Evolutionary conservation across 1,284 basidiomycete species (phyloP).

Genomic region (Rhodotorula sp.): DNA sequence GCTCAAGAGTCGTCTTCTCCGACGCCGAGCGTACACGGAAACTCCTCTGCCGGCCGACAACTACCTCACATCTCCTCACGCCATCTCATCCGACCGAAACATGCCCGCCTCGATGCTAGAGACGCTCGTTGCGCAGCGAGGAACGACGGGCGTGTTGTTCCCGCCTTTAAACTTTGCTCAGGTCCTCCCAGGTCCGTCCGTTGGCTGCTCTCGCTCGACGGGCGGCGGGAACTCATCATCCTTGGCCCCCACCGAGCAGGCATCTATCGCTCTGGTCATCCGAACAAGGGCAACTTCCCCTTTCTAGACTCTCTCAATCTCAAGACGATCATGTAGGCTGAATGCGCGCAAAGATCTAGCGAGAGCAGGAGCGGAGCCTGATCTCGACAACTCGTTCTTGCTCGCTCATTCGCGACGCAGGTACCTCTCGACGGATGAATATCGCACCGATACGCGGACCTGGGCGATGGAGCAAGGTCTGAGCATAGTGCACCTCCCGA

Average conservation of each 20-base stretch:
- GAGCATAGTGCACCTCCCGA: constrained; percentile 30
- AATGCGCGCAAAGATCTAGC: constrained; percentile 16
- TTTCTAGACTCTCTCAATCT: constrained; percentile 49
- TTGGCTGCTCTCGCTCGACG: neutral
- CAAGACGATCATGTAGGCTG: constrained; percentile 47
- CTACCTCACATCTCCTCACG: neutral
- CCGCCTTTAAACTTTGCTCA: constrained; percentile 35
- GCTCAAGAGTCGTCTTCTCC: too few species aligned
- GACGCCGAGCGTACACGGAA: too few species aligned
- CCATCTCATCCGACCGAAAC: neutral
- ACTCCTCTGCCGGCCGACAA: too few species aligned
- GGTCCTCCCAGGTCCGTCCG: constrained; percentile 19
- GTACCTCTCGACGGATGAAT: constrained; percentile 44
- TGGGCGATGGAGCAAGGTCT: constrained; percentile 30
- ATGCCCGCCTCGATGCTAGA: constrained; percentile 3
- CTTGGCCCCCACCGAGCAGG: constrained; percentile 7
- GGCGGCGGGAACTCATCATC: neutral
- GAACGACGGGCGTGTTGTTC: constrained; percentile 1
- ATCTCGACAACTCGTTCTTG: neutral
- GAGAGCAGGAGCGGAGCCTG: neutral
- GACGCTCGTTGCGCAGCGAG: constrained; percentile 4
- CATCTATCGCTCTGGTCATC: constrained; percentile 48
- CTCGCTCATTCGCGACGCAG: neutral
- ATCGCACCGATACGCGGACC: constrained; percentile 28
- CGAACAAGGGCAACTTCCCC: constrained; percentile 50